Evolutionary conservation across 495 filamentous ascomycete genomes (phyloP), one percentile per base, ranked within the genome.

Genomic region (Umbilicaria muhlenbergii): DNA sequence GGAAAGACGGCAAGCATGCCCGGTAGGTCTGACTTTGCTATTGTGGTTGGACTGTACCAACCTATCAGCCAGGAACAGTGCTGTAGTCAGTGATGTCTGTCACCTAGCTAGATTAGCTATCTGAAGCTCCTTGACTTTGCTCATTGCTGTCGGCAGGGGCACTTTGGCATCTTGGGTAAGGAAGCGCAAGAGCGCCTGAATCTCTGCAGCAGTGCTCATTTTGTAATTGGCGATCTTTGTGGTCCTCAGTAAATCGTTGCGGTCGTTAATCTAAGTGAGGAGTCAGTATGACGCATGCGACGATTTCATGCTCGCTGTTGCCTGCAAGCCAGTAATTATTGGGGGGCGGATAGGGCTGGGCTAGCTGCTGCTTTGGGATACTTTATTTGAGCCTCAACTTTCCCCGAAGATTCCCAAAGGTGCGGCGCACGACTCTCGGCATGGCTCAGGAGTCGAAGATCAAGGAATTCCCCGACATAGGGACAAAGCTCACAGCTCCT

Each of bases 381-480:
- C 24, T 6, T 28, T 28, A 28, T 28, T 28, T 28, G 24, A 28
- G 24, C 24, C 24, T 28, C 24, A 28, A 3, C 8, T 28, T 28
- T 6, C 24, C 24, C 8, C 6, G 6, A 37, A 37, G 17, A 18
- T 1, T 37, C 17, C 17, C 35, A 5, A 18, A 15, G 35, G 5
- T 15, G 4, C 7, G 7, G 17, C 35, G 35, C 17, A 10, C 35
- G 14, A 8, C 14, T 18, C 14, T 15, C 35, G 7, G 35, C 1
- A 71, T 71, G 68, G 52, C 60, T 3, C 63, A 70, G 45, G 61
- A 67, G 5, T 51, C 52, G 18, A 70, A 69, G 39, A 45, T 58
- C 18, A 70, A 68, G 44, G 76, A 75, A n/a, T 91, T 92, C 56
- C 85, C 86, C n/a, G 79, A 91, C 55, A 70, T 88, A 38, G 75